A percentile compares a stretch with the other conserved stretches of the same genome.
Conservation (phyloP, 2,329 filamentous ascomycete species). For the Fusarium domesticum region DNA sequence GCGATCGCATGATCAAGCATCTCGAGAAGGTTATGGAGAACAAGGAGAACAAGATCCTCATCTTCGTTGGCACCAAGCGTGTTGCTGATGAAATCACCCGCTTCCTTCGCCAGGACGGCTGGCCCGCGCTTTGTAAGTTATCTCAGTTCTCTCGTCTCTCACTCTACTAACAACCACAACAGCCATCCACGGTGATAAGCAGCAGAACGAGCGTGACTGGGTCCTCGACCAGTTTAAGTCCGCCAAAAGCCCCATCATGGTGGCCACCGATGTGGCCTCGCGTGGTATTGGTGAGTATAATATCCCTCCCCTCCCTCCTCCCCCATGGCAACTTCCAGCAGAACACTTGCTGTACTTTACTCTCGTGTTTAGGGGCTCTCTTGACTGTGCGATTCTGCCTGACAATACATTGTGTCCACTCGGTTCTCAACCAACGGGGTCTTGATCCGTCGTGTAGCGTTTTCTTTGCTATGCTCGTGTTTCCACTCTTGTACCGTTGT, state of each 20-base stretch:
- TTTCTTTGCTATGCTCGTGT: conserved; percentile 65
- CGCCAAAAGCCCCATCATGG: conserved; percentile 99
- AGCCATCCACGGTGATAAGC: conserved; percentile 99
- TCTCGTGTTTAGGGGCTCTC: conserved; percentile 85
- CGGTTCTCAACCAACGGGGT: conserved; percentile 79
- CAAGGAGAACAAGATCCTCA: conserved; percentile 89
- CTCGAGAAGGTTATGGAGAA: conserved; percentile 97
- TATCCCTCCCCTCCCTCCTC: conserved; percentile 43
- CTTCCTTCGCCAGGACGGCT: conserved; percentile 95
- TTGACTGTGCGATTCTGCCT: conserved; percentile 89
- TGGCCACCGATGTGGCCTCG: conserved; percentile 98
- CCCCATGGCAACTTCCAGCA: conserved; percentile 56
- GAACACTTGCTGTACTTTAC: conserved; percentile 72
- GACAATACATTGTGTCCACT: conserved; percentile 75
- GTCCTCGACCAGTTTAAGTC: conserved; percentile 99
- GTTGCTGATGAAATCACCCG: conserved; percentile 97
- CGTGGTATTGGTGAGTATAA: conserved; percentile 99
- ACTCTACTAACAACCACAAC: conserved; percentile 33
- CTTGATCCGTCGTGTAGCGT: conserved; percentile 62
- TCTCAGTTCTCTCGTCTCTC: conserved; percentile 28
- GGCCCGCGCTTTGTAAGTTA: conserved; percentile 93
- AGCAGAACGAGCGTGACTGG: conserved; percentile 99
- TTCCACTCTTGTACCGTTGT: conserved; percentile 70
- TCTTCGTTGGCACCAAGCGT: conserved; percentile 92
- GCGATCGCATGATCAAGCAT: conserved; percentile 94